These are phyloP conservation scores for Polychaeton citri DNA, from an alignment of 2,329 filamentous ascomycete species.

Conservation along the genomic window DNA sequence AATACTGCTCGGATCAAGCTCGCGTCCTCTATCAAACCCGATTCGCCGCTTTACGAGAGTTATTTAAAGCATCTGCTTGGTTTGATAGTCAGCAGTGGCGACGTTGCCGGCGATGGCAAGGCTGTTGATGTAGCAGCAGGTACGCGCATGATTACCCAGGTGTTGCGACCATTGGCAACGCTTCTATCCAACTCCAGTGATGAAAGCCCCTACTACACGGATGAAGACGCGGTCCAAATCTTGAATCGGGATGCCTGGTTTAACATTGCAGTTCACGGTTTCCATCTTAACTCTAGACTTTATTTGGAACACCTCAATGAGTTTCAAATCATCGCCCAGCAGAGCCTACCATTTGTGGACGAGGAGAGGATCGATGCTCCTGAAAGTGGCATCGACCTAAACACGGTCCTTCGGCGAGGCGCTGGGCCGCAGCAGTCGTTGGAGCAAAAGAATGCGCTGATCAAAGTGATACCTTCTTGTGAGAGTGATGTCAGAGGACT, in stretches of 20 bases:
- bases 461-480: constrained; percentile 59
- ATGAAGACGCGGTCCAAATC: constrained; percentile 33
- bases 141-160: constrained; percentile 72
- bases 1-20: constrained; percentile 69
- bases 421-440: constrained; percentile 65
- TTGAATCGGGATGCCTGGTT: constrained; percentile 88
- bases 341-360: constrained; percentile 76
- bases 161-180: constrained; percentile 75
- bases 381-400: constrained; percentile 93
- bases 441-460: constrained; percentile 68
- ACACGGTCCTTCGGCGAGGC: constrained; percentile 79
- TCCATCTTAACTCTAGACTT: constrained; percentile 59
- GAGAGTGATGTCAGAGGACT: constrained; percentile 67
- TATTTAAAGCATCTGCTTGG: constrained; percentile 78
- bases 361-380: constrained; percentile 80
- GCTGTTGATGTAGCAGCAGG: constrained; percentile 52
- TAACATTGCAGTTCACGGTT: constrained; percentile 91
- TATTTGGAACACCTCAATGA: constrained; percentile 63
- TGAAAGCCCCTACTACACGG: constrained; percentile 34
- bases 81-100: constrained; percentile 78
- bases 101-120: constrained; percentile 46
- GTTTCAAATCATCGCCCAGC: constrained; percentile 68
- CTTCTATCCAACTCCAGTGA: constrained; percentile 54
- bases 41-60: constrained; percentile 65
- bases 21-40: constrained; percentile 52